Evolutionary conservation across 768 basidiomycete species (phyloP), one percentile per base, ranked within the genome.

Genomic region (Asterophora lycoperdoides): DNA sequence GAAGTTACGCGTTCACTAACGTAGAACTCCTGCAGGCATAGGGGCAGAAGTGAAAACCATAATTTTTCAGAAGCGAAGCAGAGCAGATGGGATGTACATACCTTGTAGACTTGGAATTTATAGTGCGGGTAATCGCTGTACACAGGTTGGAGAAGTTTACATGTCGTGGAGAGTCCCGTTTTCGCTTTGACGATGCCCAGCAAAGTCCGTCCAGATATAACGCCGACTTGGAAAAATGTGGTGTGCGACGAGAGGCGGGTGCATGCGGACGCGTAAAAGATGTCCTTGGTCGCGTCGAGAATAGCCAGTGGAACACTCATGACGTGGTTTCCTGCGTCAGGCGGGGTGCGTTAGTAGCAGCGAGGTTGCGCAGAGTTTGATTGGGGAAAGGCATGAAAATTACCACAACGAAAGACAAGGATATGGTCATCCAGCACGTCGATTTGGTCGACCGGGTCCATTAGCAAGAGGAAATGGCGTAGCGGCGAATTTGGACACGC

Each of bases 391-490:
- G 30, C 4, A 18, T 10, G 17, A 33, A 23, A 23, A 66, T 14
- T 43, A 81, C 84, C 84, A 26, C 88, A 84, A 19, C 91, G 73
- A 19, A 89, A 87, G 42, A 91, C 76, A 45, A 90, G 71, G 4
- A 89, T 80, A 55, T 80, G 83, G 35, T 88, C 83, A 60, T 87
- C 84, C 28, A 91, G 72, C 4, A 90, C 77, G 52, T 89, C 87
- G 14, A 91, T 79, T 65, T 89, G 86, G 0, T 79, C 78, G 15
- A 91, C 86, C 5, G 52, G 47, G 15, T 48, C 44, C 9, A 45
- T 48, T 10, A 52, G 36, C 11, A 26, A n/a, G 17, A 59, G 15
- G 4, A 30, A 42, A 15, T 11, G 57, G 6, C 30, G 33, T 23
- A 23, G 23, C 14, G 55, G 57, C 11, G 40, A 29, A 32, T 29